phyloP scores from a whole-genome alignment of 2,329 filamentous ascomycete species.

The Aspergillus japonicus region DNA sequence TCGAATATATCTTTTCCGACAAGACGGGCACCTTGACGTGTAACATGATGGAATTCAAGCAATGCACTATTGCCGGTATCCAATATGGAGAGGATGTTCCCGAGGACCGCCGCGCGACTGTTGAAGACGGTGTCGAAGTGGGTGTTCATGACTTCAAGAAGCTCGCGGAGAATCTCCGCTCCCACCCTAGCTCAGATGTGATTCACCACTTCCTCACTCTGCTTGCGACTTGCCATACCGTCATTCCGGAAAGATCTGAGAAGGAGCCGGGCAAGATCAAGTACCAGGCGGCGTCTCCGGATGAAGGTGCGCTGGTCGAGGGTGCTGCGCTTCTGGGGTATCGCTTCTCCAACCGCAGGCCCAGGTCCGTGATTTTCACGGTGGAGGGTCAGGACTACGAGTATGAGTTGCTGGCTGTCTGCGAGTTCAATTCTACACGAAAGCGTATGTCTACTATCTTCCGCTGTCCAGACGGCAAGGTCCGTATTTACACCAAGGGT shows the following conservation, averaged over 20 bases:
- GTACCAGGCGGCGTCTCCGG: constrained; percentile 95
- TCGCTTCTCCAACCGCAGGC: constrained; percentile 86
- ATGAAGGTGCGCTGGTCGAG: constrained; percentile 94
- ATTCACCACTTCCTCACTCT: constrained; percentile 85
- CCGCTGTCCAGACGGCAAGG: constrained; percentile 91
- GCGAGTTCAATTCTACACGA: constrained; percentile 96
- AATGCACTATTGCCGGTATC: constrained; percentile 87
- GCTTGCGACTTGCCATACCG: constrained; percentile 89
- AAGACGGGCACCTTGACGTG: constrained; percentile 97
- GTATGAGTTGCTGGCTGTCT: constrained; percentile 92
- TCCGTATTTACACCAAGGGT: constrained; percentile 91
- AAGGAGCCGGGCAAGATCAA: constrained; percentile 80
- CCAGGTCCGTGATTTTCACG: constrained; percentile 79
- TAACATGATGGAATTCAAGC: constrained; percentile 98
- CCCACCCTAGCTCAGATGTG: constrained; percentile 56
- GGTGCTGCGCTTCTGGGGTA: constrained; percentile 85
- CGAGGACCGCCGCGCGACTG: constrained; percentile 79
- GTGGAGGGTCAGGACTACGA: constrained; percentile 70
- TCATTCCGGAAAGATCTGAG: constrained; percentile 86
- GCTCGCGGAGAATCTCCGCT: constrained; percentile 67
- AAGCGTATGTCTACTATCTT: constrained; percentile 99
- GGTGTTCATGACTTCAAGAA: constrained; percentile 83
- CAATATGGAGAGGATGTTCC: constrained; percentile 92
- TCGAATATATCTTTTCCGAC: constrained; percentile 98
- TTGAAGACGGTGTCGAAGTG: constrained; percentile 73